Evolutionary conservation across 768 basidiomycete species (phyloP).

Genomic region (Termitomyces sp.): DNA sequence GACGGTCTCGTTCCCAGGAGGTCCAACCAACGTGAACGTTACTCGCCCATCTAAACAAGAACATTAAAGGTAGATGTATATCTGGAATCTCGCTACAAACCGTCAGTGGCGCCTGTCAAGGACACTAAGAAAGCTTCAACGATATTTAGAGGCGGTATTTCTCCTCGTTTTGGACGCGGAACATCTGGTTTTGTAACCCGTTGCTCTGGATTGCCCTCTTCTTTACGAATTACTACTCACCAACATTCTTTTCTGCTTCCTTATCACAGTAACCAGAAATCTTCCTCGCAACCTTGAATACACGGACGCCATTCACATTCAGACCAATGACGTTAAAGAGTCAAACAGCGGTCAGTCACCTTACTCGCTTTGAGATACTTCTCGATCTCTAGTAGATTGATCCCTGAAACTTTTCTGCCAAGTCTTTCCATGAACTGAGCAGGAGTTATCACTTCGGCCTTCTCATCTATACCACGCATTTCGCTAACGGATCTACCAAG

Average conservation of each 20-base stretch:
- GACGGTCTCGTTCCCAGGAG: conserved; percentile 35
- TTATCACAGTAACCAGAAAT: conserved; percentile 82
- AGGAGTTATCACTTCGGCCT: conserved; percentile 62
- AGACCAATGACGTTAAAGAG: neutral
- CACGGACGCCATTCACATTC: too few relatives aligned
- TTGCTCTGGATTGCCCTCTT: neutral
- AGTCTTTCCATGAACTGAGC: conserved; percentile 58
- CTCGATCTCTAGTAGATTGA: conserved; percentile 83
- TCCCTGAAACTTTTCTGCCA: conserved; percentile 62
- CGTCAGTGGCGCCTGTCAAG: conserved; percentile 73
- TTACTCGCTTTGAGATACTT: conserved; percentile 80
- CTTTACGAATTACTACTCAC: conserved; percentile 16
- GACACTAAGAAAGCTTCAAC: conserved; percentile 78
- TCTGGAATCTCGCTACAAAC: conserved; percentile 25
- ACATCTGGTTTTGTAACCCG: neutral
- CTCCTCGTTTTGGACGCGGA: conserved; percentile 24
- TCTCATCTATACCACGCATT: conserved; percentile 11
- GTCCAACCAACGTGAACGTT: conserved; percentile 43
- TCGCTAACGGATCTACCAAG: conserved; percentile 13
- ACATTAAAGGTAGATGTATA: neutral
- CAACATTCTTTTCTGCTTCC: conserved; percentile 36
- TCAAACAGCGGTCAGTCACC: conserved; percentile 36
- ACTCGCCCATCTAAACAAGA: conserved; percentile 65
- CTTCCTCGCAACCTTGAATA: conserved; percentile 58
- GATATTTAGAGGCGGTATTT: conserved; percentile 70